Base-by-base conservation (phyloP, 2,329 filamentous ascomycete species). In the Plenodomus lindquistii region DNA sequence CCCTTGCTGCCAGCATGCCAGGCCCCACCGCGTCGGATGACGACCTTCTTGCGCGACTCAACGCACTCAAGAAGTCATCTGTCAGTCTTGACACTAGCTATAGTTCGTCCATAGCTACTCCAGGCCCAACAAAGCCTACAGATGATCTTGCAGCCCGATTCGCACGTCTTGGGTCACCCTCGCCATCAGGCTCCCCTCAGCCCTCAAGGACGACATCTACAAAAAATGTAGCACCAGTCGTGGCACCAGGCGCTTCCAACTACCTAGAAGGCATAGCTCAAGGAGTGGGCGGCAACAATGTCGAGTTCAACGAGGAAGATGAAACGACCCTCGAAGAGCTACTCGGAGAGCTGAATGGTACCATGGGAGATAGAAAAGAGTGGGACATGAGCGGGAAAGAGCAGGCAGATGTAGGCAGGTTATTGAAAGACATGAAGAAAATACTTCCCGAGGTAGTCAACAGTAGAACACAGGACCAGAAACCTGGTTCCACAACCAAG, bases 241-340 rank as follows among this genome's bases (percentile, higher is more conserved):
- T 59, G 43, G 66, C 65, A 11, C 68, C 67, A 1, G 67, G 60
- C 53, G 77, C 56, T 52, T 64, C 52, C 49, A 70, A 55, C 52
- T 69, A 70, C 48, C 41, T 70, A 0, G 65, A 69, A 49, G 67
- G 62, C 2, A 50, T 69, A 34, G 64, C 64, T 8, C 63, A 68
- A 38, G 67, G 67, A 2, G 44, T 69, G 5, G 62, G 62, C 15
- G 59, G 60, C 13, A 51, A 47, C 2, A 48, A 52, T 55, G 52
- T 65, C 3, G 61, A 69, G 11, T 60, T 63, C 40, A 66, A 73
- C 48, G 63, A 60, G 17, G 73, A 71, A 41, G 74, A 78, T 44
- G 77, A 77, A 47, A 71, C 72, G 56, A 75, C 67, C 20, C 56
- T 80, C n/a, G 77, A 79, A 24, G 74, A 78, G 44, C 54, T 80